Evolutionary conservation across 345 rosid species (phyloP), one percentile per base, ranked within the genome.

Genomic region (Firmiana major): DNA sequence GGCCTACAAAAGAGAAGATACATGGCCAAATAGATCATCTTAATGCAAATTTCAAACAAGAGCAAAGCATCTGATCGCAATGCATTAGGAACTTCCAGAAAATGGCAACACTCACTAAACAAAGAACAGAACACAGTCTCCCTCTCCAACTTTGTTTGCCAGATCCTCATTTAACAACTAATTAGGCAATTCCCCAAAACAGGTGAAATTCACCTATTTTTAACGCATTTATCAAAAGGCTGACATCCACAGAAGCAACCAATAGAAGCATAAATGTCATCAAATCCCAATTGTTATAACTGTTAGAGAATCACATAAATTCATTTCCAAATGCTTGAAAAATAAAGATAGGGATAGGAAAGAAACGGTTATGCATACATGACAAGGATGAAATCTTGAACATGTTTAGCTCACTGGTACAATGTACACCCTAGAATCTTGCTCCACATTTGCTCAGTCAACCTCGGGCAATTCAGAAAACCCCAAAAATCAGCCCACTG

Each of bases 1-100:
- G 10, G 95, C 99, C 99, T 96, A 81, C 59, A 83, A 83, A 84
- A 60, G 53, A 81, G 75, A 70, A 77, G 82, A 64, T 36, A 69
- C 38, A 69, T 17, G 12, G 70, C 28, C 16, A 9, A 81, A 70
- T 74, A 74, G 68, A 62, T 49, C 16, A 74, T 58, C 26, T 45
- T 15, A 62, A 77, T 15, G 26, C 69, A 69, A 80, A 40, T 43
- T 63, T 22, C 72, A 45, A 48, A 66, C 10, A 38, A 38, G 40
- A 28, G 77, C 19, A 77, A 77, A 66, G 26, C 28, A 4, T 62
- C 48, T 49, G 66, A 46, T 9, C 40, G 49, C 26, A 49, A 55
- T 49, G 46, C 16, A 51, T 28, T 28, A 9, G 42, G 22, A 9
- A 70, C 43, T 42, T 13, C 22, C 42, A 16, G 3, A 24, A 42